Percentiles rank a stretch among this genome's conserved stretches.
These are phyloP conservation scores for Scutellaria galericulata DNA, from an alignment of 257 asterid species.

Conservation along the genomic window DNA sequence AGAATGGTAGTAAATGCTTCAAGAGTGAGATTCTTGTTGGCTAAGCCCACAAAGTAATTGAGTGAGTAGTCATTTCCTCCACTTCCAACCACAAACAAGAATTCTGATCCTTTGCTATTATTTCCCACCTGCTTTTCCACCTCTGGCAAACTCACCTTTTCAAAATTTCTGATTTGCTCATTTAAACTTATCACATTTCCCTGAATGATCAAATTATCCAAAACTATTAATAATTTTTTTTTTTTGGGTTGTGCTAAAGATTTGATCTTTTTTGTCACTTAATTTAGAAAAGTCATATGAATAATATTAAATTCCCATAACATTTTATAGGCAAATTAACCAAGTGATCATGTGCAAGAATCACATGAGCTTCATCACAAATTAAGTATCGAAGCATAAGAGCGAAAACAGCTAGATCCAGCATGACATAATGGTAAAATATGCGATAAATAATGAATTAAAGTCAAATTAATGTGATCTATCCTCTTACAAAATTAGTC, in stretches of 20 bases:
- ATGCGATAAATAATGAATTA: too few relatives aligned
- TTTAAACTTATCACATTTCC: conserved; percentile 61
- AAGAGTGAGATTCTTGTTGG: conserved; percentile 47
- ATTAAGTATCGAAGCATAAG: neutral
- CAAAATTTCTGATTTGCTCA: conserved; percentile 62
- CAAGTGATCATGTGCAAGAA: conserved; percentile 19
- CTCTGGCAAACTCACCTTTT: conserved; percentile 60
- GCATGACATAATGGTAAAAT: too few relatives aligned
- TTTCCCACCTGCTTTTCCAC: conserved; percentile 49
- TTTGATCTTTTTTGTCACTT: neutral
- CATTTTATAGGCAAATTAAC: too few relatives aligned
- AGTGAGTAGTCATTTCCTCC: conserved; percentile 85
- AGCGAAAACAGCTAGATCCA: neutral
- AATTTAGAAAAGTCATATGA: neutral
- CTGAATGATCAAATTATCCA: conserved; percentile 39
- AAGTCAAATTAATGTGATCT: too few relatives aligned
- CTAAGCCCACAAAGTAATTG: conserved; percentile 54
- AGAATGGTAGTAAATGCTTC: conserved; percentile 58
- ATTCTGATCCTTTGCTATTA: conserved; percentile 35
- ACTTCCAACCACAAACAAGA: conserved; percentile 64
- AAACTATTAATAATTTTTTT: too few relatives aligned
- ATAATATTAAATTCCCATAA: too few relatives aligned
- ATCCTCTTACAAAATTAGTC: too few relatives aligned
- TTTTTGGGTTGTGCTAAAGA: too few relatives aligned
- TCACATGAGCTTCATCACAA: conserved; percentile 24